These are phyloP conservation scores for Porphyrellus cyaneotinctus DNA, from an alignment of 768 basidiomycete genomes.

Conservation along the genomic window DNA sequence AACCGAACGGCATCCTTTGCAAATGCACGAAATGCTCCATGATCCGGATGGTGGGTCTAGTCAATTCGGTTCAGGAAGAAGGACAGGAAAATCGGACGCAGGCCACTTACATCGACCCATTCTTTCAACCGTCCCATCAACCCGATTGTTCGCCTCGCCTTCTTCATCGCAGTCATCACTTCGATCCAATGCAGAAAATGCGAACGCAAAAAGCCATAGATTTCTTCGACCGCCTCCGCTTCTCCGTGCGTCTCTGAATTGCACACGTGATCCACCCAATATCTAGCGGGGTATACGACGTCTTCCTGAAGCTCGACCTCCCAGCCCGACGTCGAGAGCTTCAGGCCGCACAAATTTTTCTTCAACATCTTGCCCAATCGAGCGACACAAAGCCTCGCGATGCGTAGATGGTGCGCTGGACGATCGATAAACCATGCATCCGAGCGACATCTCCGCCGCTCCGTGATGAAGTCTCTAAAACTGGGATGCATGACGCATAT, in stretches of 20 bases:
- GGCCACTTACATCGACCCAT: slow-evolving; percentile 23
- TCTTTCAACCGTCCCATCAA: slow-evolving; percentile 23
- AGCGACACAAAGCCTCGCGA: slow-evolving; percentile 25
- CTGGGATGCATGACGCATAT: slow-evolving; percentile 33
- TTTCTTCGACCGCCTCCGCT: slow-evolving; percentile 8
- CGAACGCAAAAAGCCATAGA: slow-evolving; percentile 18
- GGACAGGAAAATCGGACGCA: neutral
- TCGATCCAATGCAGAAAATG: slow-evolving; percentile 36
- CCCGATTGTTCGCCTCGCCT: slow-evolving; percentile 31
- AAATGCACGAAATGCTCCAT: slow-evolving; percentile 19
- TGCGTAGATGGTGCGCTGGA: slow-evolving; percentile 15
- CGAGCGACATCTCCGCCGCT: slow-evolving; percentile 26
- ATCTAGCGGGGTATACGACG: slow-evolving; percentile 21
- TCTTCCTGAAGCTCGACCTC: slow-evolving; percentile 21
- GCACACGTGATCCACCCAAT: slow-evolving; percentile 32
- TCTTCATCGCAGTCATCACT: slow-evolving; percentile 28
- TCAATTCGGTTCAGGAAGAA: neutral
- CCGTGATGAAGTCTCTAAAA: slow-evolving; percentile 33
- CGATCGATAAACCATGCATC: slow-evolving; percentile 30
- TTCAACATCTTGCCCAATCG: slow-evolving; percentile 14
- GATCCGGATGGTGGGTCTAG: slow-evolving; percentile 12
- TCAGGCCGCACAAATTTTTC: slow-evolving; percentile 26
- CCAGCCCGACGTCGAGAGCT: slow-evolving; percentile 18
- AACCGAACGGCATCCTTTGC: slow-evolving; percentile 29
- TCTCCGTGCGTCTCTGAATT: slow-evolving; percentile 1